Evolutionary conservation across 2,329 filamentous ascomycete species (phyloP).

Genomic region (Ceratocystis albifundus): DNA sequence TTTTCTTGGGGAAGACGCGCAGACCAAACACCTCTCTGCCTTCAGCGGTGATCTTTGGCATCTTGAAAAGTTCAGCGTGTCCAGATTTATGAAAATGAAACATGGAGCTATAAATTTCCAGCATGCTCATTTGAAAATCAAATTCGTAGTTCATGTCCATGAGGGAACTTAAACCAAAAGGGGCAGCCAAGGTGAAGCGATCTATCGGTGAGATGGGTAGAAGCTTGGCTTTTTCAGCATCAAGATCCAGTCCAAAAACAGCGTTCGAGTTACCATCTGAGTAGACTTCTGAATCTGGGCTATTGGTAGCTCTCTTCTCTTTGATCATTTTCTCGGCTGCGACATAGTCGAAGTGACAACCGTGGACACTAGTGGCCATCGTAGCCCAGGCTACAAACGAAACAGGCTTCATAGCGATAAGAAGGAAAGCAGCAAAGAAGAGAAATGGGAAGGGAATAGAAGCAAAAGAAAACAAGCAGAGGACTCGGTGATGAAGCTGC

Average conservation of each 20-base stretch:
- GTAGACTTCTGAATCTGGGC: not conserved
- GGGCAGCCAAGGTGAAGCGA: conserved; percentile 21
- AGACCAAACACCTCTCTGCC: conserved; percentile 33
- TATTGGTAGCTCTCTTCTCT: not conserved
- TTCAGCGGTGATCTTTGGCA: conserved; percentile 37
- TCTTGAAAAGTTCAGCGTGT: conserved; percentile 33
- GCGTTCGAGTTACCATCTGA: not conserved
- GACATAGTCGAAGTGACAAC: conserved; percentile 1
- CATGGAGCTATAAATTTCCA: conserved; percentile 37
- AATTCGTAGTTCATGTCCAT: conserved; percentile 29
- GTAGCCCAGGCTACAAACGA: not conserved
- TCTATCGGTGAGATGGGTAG: not conserved
- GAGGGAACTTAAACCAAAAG: conserved; percentile 30
- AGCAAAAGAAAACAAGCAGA: not conserved
- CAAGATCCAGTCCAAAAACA: not conserved
- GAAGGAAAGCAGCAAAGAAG: not conserved
- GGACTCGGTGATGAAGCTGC: too few relatives aligned
- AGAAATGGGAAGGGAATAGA: too few relatives aligned
- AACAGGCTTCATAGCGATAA: not conserved
- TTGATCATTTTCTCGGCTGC: conserved; percentile 1
- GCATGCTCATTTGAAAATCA: conserved; percentile 35
- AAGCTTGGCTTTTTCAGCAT: conserved; percentile 1
- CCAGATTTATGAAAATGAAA: conserved; percentile 34
- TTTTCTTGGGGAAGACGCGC: conserved; percentile 25
- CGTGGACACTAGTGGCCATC: not conserved